Conservation (phyloP, 2,329 filamentous ascomycete species). For the Ascochyta pisi region DNA sequence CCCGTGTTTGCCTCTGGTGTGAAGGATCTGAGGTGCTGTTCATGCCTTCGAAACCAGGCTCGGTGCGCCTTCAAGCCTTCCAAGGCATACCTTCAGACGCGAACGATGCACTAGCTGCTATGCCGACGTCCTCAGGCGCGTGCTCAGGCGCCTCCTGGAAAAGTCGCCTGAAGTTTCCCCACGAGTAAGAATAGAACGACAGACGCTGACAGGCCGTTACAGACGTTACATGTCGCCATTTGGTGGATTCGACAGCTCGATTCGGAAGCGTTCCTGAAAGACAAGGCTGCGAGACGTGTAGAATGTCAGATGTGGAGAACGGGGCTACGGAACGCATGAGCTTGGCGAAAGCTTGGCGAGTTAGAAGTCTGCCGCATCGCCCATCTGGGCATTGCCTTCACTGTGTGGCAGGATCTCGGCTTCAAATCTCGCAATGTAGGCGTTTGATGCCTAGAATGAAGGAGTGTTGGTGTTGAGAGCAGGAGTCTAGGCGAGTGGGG, state of each 20-base stretch:
- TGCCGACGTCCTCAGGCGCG: constrained; percentile 16
- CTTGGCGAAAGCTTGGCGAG: constrained; percentile 30
- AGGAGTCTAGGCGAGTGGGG: not conserved
- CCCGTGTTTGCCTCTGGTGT: not conserved
- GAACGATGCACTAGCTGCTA: constrained; percentile 20
- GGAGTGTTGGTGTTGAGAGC: not conserved
- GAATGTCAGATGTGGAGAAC: constrained; percentile 25
- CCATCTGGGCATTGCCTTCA: not conserved
- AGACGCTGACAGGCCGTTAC: constrained; percentile 12
- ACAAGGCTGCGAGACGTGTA: constrained; percentile 29
- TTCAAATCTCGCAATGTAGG: not conserved
- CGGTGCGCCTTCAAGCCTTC: constrained; percentile 1
- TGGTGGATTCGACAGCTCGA: constrained; percentile 13
- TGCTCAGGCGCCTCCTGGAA: not conserved
- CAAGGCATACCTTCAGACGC: constrained; percentile 15
- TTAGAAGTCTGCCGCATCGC: constrained; percentile 20
- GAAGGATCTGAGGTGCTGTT: not conserved
- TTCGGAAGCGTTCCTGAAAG: constrained; percentile 5
- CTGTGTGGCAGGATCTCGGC: not conserved
- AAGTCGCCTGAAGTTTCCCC: constrained; percentile 13
- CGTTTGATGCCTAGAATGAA: not conserved
- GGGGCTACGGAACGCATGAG: constrained; percentile 20
- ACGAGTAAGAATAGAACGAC: constrained; percentile 19
- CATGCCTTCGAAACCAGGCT: constrained; percentile 10
- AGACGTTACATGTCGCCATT: constrained; percentile 25